phyloP scores from a whole-genome alignment of 2,329 filamentous ascomycete species.

The Scorias spongiosa region DNA sequence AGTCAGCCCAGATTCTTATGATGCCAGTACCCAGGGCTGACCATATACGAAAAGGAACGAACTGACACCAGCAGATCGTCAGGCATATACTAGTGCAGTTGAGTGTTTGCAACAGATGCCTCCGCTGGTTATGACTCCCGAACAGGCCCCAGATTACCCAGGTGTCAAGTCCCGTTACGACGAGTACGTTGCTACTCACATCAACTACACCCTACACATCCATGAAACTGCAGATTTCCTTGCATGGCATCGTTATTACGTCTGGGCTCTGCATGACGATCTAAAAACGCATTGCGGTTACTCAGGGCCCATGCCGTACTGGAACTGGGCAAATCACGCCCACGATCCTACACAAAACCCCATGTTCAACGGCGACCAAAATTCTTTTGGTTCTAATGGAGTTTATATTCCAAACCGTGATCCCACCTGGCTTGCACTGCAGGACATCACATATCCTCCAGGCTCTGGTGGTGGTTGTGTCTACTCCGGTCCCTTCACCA shows the following conservation, averaged over 20 bases:
- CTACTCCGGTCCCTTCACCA: conserved; percentile 35
- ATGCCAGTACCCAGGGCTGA: too few species aligned
- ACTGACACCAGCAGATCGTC: not conserved
- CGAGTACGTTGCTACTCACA: conserved; percentile 19
- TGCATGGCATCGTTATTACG: conserved; percentile 29
- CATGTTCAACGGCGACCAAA: conserved; percentile 40
- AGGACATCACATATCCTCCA: conserved; percentile 26
- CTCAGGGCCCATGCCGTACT: conserved; percentile 23
- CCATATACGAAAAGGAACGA: not conserved
- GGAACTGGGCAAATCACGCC: conserved; percentile 8
- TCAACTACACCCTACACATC: conserved; percentile 19
- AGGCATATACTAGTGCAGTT: conserved; percentile 18
- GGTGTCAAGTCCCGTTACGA: conserved; percentile 17
- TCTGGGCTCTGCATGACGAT: conserved; percentile 29
- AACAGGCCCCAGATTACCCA: conserved; percentile 6
- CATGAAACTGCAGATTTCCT: conserved; percentile 20
- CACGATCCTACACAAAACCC: conserved; percentile 29
- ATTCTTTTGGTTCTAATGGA: conserved; percentile 22
- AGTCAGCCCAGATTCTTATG: not conserved
- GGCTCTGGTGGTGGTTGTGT: conserved; percentile 44
- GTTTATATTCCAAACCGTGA: not conserved
- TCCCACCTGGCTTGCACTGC: conserved; percentile 1
- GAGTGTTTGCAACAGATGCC: conserved; percentile 14
- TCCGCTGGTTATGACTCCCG: conserved; percentile 13
- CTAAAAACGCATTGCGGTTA: conserved; percentile 29